Evolutionary conservation across 2,329 filamentous ascomycete species (phyloP), one percentile per base, ranked within the genome.

Genomic region (Verticillium zaregamsianum): DNA sequence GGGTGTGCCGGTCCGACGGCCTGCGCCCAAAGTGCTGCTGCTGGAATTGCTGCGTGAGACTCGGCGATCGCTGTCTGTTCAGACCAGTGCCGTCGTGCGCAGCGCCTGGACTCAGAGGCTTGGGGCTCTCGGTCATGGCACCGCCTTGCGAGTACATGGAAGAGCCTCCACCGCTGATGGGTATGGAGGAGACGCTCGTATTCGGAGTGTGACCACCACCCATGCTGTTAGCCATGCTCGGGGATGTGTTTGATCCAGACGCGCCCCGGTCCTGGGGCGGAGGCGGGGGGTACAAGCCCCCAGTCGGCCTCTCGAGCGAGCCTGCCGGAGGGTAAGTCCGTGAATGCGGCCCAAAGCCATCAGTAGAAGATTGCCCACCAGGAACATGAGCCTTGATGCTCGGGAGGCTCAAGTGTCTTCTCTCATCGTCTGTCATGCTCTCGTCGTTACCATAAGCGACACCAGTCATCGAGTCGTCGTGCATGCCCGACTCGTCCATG

Each of bases 111-210:
- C 89, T 93, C 49, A 96, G 80, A 4, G 93, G 90, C 71, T 93
- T 96, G 0, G 93, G 92, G 66, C 91, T 96, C 74, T 97, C 92
- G 3, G 90, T 95, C 79, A 96, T 90, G 62, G 79, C 84, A 60
- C 39, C 45, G 31, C 85, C 84, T 66, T 92, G 88, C 9, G 87
- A 84, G 71, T 92, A 96, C 66, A 93, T 83, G 20, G 83, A 84
- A 56, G 79, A 79, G 62, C 78, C 80, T 55, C 77, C 77, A 52
- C 77, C 75, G 59, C 76, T 76, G 32, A 82, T 71, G 8, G 82
- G 78, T 59, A 81, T 68, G 15, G 81, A 82, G 3, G 81, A 80
- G 37, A 82, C 75, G 68, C 79, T 84, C 12, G 81, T 79, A 61
- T 78, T 81, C 3, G 80, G 73, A 15, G 81, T 80, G 63, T 84